Conservation (phyloP, 352 stramenopile genomes). For the Pythium pyrilobum region DNA sequence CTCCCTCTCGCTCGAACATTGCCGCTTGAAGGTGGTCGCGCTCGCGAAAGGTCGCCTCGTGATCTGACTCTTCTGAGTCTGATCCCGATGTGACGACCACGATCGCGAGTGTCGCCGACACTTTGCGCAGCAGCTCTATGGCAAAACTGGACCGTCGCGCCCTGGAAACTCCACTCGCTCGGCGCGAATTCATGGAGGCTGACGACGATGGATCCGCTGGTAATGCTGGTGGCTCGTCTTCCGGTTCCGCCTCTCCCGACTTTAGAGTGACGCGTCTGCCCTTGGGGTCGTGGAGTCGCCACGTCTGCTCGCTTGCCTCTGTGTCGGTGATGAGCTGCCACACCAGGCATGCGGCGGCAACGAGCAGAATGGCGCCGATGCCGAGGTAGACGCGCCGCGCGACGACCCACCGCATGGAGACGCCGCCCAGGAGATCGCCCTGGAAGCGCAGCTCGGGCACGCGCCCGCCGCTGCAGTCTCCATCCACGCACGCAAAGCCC, state of each 20-base stretch:
- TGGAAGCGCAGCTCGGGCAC: conserved; percentile 15
- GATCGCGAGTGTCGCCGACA: conserved; percentile 1
- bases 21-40: background rate
- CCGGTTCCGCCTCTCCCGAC: conserved; percentile 4
- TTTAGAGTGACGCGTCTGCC: background rate
- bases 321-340: conserved; percentile 28
- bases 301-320: background rate
- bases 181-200: too few species aligned
- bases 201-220: background rate
- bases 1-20: too few species aligned
- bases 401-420: conserved; percentile 18
- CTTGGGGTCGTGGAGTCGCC: background rate
- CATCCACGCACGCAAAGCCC: conserved; percentile 57
- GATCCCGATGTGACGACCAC: conserved; percentile 7
- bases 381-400: conserved; percentile 34
- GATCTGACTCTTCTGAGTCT: conserved; percentile 13
- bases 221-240: conserved; percentile 8
- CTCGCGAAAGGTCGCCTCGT: conserved; percentile 3
- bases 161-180: too few species aligned
- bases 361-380: conserved; percentile 28
- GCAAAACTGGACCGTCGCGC: background rate
- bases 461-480: background rate
- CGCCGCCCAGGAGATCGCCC: background rate
- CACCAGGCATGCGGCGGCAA: conserved; percentile 26
- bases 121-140: conserved; percentile 4